Base-by-base conservation (phyloP, 73 alveolate genomes). In the Stentor coeruleus region DNA sequence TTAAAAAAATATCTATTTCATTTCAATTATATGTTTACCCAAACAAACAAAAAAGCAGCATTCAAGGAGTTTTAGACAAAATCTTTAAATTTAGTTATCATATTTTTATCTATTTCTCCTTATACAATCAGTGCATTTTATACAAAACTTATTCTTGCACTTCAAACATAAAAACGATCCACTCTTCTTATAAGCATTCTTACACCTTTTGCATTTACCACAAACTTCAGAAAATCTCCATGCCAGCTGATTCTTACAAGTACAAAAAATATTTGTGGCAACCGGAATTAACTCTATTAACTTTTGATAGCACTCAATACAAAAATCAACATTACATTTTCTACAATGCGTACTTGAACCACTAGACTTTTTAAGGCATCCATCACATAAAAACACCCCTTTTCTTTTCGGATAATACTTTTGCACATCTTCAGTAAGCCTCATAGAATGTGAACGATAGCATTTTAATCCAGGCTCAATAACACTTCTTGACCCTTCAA, bases 281-380 rank as follows among this genome's bases (percentile, higher is more conserved):
- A 66, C 33, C 0, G 79, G 2, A 20, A 66, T 20, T 28, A 66
- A 26, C 37, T 66, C 49, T 26, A 20, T 66, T 20, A 66, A 33
- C 33, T 66, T 66, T 28, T 66, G 14, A 14, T 28, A 66, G 41
- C 79, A 66, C 11, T 66, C 79, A 66, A 15, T 31, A 66, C 79
- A 66, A 20, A 66, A 28, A 2, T 66, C 79, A 66, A 66, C n/a
- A 2, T 66, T 66, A 40, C 79, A 66, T 26, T 26, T 66, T 33
- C 79, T 20, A 31, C 79, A 66, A 20, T 66, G 79, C n/a, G 79
- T 40, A 66, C 79, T 66, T 14, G 79, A 37, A 37, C 79, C 79
- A 26, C n/a, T 33, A 28, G n/a, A 28, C 2, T 66, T 66, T 0
- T 20, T 31, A 20, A 20, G 36, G 41, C 79, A 66, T 20, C 40